phyloP scores from a whole-genome alignment of 2,329 filamentous ascomycete genomes.

The Scortechinia acanthostroma region DNA sequence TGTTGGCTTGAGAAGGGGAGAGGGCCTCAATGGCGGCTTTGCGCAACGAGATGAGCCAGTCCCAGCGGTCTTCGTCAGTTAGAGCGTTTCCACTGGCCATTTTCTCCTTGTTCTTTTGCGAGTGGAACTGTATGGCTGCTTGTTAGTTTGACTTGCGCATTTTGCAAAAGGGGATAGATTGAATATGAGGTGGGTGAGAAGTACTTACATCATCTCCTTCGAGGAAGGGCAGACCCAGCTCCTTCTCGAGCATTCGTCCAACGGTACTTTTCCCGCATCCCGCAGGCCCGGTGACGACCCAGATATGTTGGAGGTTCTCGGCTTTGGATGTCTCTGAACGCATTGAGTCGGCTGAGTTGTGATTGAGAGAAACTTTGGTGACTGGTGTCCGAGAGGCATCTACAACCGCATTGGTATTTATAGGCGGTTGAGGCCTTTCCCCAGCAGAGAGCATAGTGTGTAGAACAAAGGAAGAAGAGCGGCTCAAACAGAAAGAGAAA shows the following conservation, averaged over 20 bases:
- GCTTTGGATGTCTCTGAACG: neutral
- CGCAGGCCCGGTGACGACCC: slow-evolving; percentile 43
- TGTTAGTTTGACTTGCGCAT: neutral
- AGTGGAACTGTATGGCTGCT: slow-evolving; percentile 31
- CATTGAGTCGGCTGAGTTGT: neutral
- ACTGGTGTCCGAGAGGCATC: neutral
- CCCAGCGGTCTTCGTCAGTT: slow-evolving; percentile 64
- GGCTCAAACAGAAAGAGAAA: slow-evolving; percentile 3
- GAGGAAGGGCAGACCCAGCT: slow-evolving; percentile 35
- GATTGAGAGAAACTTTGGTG: neutral
- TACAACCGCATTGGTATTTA: slow-evolving; percentile 7
- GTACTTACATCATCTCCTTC: slow-evolving; percentile 44
- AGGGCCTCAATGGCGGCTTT: slow-evolving; percentile 14
- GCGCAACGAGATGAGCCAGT: slow-evolving; percentile 54
- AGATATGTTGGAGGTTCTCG: slow-evolving; percentile 31
- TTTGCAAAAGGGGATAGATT: neutral
- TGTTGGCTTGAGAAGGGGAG: slow-evolving; percentile 2
- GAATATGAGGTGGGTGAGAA: neutral
- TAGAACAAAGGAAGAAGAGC: slow-evolving; percentile 7
- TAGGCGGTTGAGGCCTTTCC: slow-evolving; percentile 8
- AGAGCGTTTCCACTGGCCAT: slow-evolving; percentile 57
- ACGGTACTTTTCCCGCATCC: slow-evolving; percentile 46
- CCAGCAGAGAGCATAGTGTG: slow-evolving; percentile 8
- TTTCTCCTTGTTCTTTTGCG: slow-evolving; percentile 51
- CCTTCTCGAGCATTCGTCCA: slow-evolving; percentile 29